These are phyloP conservation scores for Mycena chlorophos DNA, from an alignment of 768 basidiomycete genomes.

Conservation along the genomic window DNA sequence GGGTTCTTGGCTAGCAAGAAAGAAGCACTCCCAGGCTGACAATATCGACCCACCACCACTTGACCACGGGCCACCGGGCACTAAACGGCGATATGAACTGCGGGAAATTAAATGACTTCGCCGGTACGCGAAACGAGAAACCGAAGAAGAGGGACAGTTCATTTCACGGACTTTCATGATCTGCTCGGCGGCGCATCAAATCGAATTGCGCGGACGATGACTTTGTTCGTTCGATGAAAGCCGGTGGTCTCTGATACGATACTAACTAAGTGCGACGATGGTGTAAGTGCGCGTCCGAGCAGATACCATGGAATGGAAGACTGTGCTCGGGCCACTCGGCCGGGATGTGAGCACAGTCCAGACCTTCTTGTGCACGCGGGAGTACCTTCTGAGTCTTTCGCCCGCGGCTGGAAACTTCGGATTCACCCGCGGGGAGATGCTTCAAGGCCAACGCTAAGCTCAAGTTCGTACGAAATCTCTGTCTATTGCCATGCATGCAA, in stretches of 20 bases:
- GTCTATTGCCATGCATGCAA: not conserved
- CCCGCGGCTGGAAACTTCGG: too few species aligned
- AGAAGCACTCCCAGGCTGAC: not conserved
- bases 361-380: not conserved
- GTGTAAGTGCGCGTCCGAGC: not conserved
- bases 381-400: too few species aligned
- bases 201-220: too few species aligned
- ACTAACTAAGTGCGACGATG: not conserved
- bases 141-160: too few species aligned
- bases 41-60: too few species aligned
- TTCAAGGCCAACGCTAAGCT: too few species aligned
- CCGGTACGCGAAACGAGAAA: not conserved
- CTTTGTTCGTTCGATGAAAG: not conserved
- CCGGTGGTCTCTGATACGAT: too few species aligned
- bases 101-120: not conserved
- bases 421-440: not conserved
- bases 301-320: not conserved
- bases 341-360: not conserved
- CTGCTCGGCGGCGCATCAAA: slow-evolving; percentile 2
- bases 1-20: slow-evolving; percentile 1
- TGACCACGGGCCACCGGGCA: too few species aligned
- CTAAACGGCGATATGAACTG: not conserved
- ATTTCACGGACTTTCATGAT: not conserved
- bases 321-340: not conserved
- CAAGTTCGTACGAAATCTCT: not conserved